phyloP scores from a whole-genome alignment of 75 land plant genomes.

The Larix kaempferi region DNA sequence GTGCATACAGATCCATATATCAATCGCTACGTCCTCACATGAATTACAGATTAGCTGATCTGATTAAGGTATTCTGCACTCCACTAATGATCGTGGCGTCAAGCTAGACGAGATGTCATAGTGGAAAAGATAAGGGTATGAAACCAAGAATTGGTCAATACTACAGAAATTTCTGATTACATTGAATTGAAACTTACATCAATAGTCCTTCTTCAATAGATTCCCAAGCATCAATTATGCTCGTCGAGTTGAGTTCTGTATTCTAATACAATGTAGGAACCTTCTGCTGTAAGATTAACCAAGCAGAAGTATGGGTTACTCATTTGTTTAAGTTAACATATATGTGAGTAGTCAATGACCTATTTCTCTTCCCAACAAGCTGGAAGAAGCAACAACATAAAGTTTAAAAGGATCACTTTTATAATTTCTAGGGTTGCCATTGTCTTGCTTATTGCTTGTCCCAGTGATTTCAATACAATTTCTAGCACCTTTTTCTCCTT shows the following conservation, averaged over 20 bases:
- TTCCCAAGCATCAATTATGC: slow-evolving; percentile 91
- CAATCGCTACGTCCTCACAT: too few species aligned
- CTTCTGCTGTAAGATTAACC: slow-evolving; percentile 44
- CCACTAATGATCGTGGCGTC: too few species aligned
- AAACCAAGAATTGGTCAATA: neutral
- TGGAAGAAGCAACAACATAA: neutral
- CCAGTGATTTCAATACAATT: slow-evolving; percentile 94
- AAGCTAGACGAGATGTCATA: too few species aligned
- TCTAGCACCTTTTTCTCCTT: slow-evolving; percentile 72
- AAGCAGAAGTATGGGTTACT: neutral
- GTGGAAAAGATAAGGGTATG: too few species aligned
- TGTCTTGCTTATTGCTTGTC: slow-evolving; percentile 89
- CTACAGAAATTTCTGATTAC: neutral
- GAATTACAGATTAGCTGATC: too few species aligned
- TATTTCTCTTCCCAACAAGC: neutral
- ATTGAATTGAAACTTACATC: slow-evolving; percentile 49
- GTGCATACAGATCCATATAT: too few species aligned
- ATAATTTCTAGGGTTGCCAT: slow-evolving; percentile 83
- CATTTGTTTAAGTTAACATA: neutral
- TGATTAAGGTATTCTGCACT: too few species aligned
- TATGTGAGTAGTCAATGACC: neutral
- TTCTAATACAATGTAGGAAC: slow-evolving; percentile 83
- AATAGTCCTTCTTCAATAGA: slow-evolving; percentile 95
- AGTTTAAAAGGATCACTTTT: slow-evolving; percentile 40
- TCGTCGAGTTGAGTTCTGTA: slow-evolving; percentile 68